phyloP scores from a whole-genome alignment of 2,329 filamentous ascomycete species.

The Phoma sp. region DNA sequence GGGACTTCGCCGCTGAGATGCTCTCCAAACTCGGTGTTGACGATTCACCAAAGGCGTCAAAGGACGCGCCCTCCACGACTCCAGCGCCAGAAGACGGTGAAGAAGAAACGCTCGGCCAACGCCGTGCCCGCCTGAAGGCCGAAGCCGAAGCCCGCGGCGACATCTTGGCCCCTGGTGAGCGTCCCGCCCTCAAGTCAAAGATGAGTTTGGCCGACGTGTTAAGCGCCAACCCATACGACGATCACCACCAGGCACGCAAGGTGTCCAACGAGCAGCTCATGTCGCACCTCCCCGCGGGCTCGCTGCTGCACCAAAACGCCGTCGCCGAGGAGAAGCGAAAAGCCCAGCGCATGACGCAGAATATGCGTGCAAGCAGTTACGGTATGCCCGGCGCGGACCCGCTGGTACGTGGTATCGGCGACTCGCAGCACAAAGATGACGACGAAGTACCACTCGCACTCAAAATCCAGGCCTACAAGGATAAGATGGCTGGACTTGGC shows the following conservation, averaged over 20 bases:
- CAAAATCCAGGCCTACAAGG: slow-evolving; percentile 48
- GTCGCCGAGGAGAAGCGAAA: slow-evolving; percentile 46
- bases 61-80: slow-evolving; percentile 31
- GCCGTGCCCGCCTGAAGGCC: slow-evolving; percentile 74
- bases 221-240: slow-evolving; percentile 57
- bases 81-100: slow-evolving; percentile 48
- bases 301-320: slow-evolving; percentile 49
- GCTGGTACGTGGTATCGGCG: slow-evolving; percentile 27
- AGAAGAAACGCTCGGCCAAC: slow-evolving; percentile 80
- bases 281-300: slow-evolving; percentile 46
- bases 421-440: slow-evolving; percentile 23
- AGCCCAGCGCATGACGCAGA: slow-evolving; percentile 42
- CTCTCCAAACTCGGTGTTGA: slow-evolving; percentile 55
- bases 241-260: slow-evolving; percentile 42
- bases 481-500: slow-evolving; percentile 31
- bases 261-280: slow-evolving; percentile 44
- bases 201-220: slow-evolving; percentile 69
- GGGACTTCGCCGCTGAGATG: slow-evolving; percentile 71
- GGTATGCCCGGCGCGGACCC: slow-evolving; percentile 33
- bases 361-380: slow-evolving; percentile 40
- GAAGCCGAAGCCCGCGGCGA: slow-evolving; percentile 63
- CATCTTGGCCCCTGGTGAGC: slow-evolving; percentile 28
- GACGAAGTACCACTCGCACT: slow-evolving; percentile 39
- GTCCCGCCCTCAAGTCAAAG: slow-evolving; percentile 48
- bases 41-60: slow-evolving; percentile 24